Evolutionary conservation across 371 early-diverging fungal genomes (phyloP).

Genomic region (Mortierella sp.): DNA sequence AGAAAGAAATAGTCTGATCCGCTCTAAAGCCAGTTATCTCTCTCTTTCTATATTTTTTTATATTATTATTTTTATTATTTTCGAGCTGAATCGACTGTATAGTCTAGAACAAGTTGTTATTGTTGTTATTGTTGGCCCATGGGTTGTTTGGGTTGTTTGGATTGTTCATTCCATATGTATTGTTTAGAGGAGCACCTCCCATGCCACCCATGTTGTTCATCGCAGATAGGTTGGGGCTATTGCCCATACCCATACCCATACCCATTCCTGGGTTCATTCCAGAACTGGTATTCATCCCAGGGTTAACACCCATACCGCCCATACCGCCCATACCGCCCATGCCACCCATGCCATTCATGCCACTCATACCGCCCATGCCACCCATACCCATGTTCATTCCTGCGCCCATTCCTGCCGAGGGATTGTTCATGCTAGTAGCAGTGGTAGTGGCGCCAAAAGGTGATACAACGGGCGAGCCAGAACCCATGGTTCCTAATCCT

Average conservation of each 20-base stretch:
- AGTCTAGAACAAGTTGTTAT: conserved; percentile 16
- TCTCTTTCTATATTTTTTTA: background rate
- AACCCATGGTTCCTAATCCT: conserved; percentile 3
- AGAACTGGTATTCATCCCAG: background rate
- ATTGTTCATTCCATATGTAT: conserved; percentile 11
- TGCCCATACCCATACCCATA: background rate
- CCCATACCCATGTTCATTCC: conserved; percentile 16
- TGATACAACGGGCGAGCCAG: conserved; percentile 14
- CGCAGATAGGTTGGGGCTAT: conserved; percentile 14
- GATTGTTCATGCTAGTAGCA: background rate
- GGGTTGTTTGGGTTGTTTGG: conserved; percentile 20
- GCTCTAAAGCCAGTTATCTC: too few species aligned
- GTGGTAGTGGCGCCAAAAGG: conserved; percentile 8
- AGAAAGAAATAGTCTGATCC: too few species aligned
- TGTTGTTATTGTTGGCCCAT: conserved; percentile 23
- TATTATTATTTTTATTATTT: background rate
- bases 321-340: conserved; percentile 14
- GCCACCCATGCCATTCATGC: conserved; percentile 10
- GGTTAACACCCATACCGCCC: conserved; percentile 14
- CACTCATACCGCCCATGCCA: background rate
- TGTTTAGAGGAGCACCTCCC: conserved; percentile 13
- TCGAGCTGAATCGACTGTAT: too few species aligned
- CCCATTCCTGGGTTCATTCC: conserved; percentile 2
- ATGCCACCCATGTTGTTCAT: conserved; percentile 19
- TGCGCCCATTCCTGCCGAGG: background rate